Evolutionary conservation across 805 yeast species (phyloP).

Genomic region (Wickerhamiella qilinensis): DNA sequence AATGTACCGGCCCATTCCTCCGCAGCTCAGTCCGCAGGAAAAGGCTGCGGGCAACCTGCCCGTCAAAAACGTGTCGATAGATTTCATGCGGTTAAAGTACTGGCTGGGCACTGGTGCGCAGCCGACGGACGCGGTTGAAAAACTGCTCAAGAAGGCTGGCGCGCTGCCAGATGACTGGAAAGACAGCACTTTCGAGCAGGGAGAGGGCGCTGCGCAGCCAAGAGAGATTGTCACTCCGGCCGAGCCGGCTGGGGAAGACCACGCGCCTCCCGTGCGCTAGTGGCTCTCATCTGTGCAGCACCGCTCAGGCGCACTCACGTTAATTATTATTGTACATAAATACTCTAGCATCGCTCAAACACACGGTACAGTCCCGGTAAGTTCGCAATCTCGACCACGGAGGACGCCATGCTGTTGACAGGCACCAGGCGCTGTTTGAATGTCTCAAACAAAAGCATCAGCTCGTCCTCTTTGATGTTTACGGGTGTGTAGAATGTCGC

Average conservation of each 20-base stretch:
- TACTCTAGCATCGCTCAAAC: slow-evolving; percentile 64
- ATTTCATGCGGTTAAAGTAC: slow-evolving; percentile 78
- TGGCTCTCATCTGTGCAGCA: neutral
- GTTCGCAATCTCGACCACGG: slow-evolving; percentile 73
- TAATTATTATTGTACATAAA: slow-evolving; percentile 7
- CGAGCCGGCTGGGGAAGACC: slow-evolving; percentile 8
- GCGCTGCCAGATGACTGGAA: slow-evolving; percentile 30
- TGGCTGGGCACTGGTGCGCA: slow-evolving; percentile 98
- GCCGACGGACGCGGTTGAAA: slow-evolving; percentile 68
- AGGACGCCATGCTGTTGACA: slow-evolving; percentile 32
- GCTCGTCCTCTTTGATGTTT: slow-evolving; percentile 22
- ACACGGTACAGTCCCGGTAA: slow-evolving; percentile 82
- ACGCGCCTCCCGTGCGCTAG: slow-evolving; percentile 14
- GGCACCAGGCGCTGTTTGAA: slow-evolving; percentile 51
- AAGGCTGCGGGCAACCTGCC: slow-evolving; percentile 39
- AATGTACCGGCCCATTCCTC: slow-evolving; percentile 74
- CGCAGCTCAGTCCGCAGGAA: slow-evolving; percentile 48
- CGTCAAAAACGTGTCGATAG: slow-evolving; percentile 64
- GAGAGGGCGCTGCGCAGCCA: neutral
- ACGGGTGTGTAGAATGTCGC: slow-evolving; percentile 64
- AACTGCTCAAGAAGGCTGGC: slow-evolving; percentile 57
- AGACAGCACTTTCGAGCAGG: slow-evolving; percentile 13
- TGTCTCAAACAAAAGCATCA: slow-evolving; percentile 40
- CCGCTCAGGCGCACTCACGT: slow-evolving; percentile 5
- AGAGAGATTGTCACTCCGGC: slow-evolving; percentile 6